A percentile compares a stretch with the other conserved stretches of the same genome.
phyloP scores from a whole-genome alignment of 2,329 filamentous ascomycete genomes.

The Metarhizium guizhouense region DNA sequence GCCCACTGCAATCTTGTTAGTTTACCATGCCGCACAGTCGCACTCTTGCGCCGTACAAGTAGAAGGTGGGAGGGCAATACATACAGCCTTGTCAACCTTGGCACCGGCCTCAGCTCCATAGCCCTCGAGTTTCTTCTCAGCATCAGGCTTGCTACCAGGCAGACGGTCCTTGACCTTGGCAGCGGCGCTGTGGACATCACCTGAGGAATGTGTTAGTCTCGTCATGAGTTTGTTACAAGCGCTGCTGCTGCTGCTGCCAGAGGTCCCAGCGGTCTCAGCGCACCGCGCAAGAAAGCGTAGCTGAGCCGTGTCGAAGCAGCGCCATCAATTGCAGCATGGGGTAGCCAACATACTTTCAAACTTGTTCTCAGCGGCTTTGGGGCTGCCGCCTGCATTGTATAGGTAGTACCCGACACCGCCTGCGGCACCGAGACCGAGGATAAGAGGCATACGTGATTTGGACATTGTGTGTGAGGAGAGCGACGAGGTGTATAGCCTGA shows the following conservation, averaged over 20 bases:
- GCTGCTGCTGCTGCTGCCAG: too few relatives aligned
- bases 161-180: slow-evolving; percentile 58
- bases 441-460: slow-evolving; percentile 35
- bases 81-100: slow-evolving; percentile 61
- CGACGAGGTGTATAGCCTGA: not conserved
- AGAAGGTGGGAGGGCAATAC: slow-evolving; percentile 19
- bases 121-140: slow-evolving; percentile 52
- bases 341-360: slow-evolving; percentile 56
- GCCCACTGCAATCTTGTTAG: slow-evolving; percentile 20
- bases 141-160: slow-evolving; percentile 52
- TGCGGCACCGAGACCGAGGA: slow-evolving; percentile 53
- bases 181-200: slow-evolving; percentile 64
- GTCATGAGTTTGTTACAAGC: not conserved
- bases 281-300: too few relatives aligned
- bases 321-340: not conserved
- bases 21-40: not conserved
- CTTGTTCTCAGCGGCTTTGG: slow-evolving; percentile 77
- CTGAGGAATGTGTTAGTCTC: slow-evolving; percentile 33
- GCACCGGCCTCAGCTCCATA: slow-evolving; percentile 42
- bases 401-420: slow-evolving; percentile 81
- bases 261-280: too few relatives aligned
- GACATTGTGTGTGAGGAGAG: slow-evolving; percentile 27
- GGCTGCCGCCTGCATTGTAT: slow-evolving; percentile 73
- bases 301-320: not conserved
- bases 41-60: not conserved